Percentiles rank a stretch among this genome's conserved stretches.
Conservation (phyloP, 2,329 filamentous ascomycete species). For the Microdochium paspali region DNA sequence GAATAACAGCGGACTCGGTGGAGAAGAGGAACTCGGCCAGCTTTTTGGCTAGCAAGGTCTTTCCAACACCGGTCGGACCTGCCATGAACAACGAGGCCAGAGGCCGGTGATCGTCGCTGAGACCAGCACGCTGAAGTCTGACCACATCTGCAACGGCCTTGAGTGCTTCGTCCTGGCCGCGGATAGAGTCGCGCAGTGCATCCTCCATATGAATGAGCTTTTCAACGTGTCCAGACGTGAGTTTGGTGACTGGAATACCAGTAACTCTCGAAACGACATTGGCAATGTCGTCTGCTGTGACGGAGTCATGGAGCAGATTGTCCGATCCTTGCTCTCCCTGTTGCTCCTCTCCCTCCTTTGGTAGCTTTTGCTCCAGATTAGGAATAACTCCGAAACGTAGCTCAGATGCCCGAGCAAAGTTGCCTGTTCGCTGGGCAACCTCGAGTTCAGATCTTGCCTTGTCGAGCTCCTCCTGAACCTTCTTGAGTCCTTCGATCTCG, state of each 20-base stretch:
- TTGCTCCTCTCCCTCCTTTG: constrained; percentile 54
- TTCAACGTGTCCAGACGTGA: constrained; percentile 89
- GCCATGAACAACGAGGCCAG: constrained; percentile 96
- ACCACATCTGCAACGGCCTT: constrained; percentile 88
- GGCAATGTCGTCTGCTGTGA: constrained; percentile 92
- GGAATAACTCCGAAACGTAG: constrained; percentile 85
- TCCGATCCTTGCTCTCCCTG: constrained; percentile 26
- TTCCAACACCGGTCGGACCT: constrained; percentile 91
- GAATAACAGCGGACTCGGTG: constrained; percentile 79
- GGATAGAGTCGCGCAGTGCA: constrained; percentile 69
- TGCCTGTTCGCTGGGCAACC: constrained; percentile 74
- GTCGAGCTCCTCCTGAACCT: constrained; percentile 80
- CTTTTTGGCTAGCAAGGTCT: constrained; percentile 96
- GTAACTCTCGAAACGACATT: constrained; percentile 84
- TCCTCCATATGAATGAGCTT: constrained; percentile 96
- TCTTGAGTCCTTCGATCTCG: constrained; percentile 82
- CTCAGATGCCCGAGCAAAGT: constrained; percentile 86
- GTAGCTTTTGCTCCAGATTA: constrained; percentile 66
- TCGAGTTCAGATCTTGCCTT: constrained; percentile 78
- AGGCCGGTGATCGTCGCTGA: constrained; percentile 85
- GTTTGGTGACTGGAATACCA: constrained; percentile 84
- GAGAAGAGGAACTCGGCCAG: constrained; percentile 90
- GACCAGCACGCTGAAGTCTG: constrained; percentile 82
- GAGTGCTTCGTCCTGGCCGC: constrained; percentile 90
- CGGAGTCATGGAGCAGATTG: constrained; percentile 79